Evolutionary conservation across 2,329 filamentous ascomycete genomes (phyloP).

Genomic region (Peltaster fructicola): DNA sequence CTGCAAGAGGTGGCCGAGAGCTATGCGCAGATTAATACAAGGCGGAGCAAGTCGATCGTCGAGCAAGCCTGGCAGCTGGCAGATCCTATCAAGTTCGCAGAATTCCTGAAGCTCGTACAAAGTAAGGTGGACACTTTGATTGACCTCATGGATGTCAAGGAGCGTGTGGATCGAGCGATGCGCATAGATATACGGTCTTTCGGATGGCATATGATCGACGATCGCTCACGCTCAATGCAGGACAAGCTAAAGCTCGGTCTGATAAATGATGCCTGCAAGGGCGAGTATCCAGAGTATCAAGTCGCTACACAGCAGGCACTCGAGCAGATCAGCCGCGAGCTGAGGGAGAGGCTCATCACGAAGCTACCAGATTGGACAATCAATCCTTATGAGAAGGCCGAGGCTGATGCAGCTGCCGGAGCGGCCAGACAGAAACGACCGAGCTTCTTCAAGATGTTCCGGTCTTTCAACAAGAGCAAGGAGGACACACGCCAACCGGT

Average conservation of each 20-base stretch:
- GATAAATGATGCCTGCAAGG: conserved; percentile 24
- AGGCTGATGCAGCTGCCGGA: no score
- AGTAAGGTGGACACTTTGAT: conserved; percentile 28
- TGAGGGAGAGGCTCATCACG: no score
- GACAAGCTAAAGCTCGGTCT: conserved; percentile 28
- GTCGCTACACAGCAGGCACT: conserved; percentile 25
- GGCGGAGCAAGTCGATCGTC: conserved; percentile 14
- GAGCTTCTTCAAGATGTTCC: no score
- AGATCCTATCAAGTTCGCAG: conserved; percentile 23
- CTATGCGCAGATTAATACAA: conserved; percentile 16
- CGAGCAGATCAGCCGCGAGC: conserved; percentile 23
- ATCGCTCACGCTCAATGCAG: conserved; percentile 12
- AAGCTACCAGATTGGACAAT: no score
- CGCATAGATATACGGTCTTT: conserved; percentile 28
- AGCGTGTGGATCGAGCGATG: conserved; percentile 26
- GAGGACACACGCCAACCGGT: no score
- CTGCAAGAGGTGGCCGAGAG: conserved; percentile 22
- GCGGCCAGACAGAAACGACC: no score
- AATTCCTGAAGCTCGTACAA: conserved; percentile 23
- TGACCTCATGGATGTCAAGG: conserved; percentile 24
- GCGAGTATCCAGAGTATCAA: conserved; percentile 28
- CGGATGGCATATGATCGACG: conserved; percentile 28
- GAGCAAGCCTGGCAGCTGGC: conserved; percentile 23
- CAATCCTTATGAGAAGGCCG: no score
- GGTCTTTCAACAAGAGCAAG: no score